These are phyloP conservation scores for Yamadazyma songkhlaensis DNA, from an alignment of 1,139 yeast species.

Conservation along the genomic window DNA sequence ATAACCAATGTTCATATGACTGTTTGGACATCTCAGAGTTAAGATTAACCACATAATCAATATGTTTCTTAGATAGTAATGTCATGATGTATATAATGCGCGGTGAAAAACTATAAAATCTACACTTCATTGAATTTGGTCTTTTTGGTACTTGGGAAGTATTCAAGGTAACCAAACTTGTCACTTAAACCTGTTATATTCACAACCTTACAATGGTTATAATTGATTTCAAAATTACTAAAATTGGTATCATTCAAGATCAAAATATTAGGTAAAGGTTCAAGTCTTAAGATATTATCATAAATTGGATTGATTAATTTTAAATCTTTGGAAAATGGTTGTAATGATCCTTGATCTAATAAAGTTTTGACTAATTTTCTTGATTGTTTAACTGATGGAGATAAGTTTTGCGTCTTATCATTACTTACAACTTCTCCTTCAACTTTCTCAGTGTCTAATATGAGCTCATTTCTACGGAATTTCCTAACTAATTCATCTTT, in stretches of 20 bases:
- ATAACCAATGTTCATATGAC: conserved; percentile 76
- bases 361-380: conserved; percentile 75
- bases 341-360: conserved; percentile 81
- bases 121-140: conserved; percentile 19
- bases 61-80: conserved; percentile 22
- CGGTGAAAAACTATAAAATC: neutral
- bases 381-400: conserved; percentile 56
- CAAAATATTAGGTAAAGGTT: conserved; percentile 75
- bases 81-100: conserved; percentile 9
- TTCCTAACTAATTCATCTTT: conserved; percentile 73
- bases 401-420: conserved; percentile 19
- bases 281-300: conserved; percentile 65
- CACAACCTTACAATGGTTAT: conserved; percentile 77
- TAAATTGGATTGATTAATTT: conserved; percentile 69
- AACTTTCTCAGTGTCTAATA: conserved; percentile 39
- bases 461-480: conserved; percentile 65
- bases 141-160: conserved; percentile 55
- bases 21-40: conserved; percentile 31
- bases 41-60: conserved; percentile 34
- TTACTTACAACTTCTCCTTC: conserved; percentile 16
- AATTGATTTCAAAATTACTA: conserved; percentile 70
- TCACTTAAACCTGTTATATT: conserved; percentile 59
- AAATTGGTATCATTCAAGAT: conserved; percentile 67
- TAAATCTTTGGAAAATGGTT: conserved; percentile 66
- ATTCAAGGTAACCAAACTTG: conserved; percentile 66